Evolutionary conservation across 2,329 filamentous ascomycete genomes (phyloP).

Genomic region (Ophiostoma pallidulum): DNA sequence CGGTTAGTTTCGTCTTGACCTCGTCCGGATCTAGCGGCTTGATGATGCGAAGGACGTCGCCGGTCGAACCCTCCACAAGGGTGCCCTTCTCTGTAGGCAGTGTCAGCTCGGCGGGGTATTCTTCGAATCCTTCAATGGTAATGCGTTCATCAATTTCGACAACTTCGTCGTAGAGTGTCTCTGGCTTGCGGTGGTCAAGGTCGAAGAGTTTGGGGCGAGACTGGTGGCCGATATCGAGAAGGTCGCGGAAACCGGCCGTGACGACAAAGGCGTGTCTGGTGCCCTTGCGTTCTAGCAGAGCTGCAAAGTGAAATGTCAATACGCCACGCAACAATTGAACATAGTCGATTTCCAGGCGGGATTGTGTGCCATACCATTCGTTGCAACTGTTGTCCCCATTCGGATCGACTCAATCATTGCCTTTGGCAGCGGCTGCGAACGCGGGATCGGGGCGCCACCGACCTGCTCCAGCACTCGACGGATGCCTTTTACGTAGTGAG

Average conservation of each 20-base stretch:
- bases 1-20: conserved; percentile 22
- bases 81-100: conserved; percentile 25
- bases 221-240: conserved; percentile 15
- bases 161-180: conserved; percentile 14
- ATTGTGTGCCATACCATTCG: background rate
- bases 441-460: background rate
- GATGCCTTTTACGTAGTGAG: background rate
- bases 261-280: conserved; percentile 13
- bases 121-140: conserved; percentile 25
- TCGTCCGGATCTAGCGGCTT: conserved; percentile 21
- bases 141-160: conserved; percentile 15
- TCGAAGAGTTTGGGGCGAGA: conserved; percentile 15
- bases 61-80: conserved; percentile 23
- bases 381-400: conserved; percentile 9
- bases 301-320: background rate
- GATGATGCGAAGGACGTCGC: conserved; percentile 25
- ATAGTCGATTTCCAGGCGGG: too few species aligned
- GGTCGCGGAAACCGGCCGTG: conserved; percentile 15
- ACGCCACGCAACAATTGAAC: background rate
- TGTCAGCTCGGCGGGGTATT: conserved; percentile 24
- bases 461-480: background rate
- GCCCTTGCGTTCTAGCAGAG: conserved; percentile 15
- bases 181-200: conserved; percentile 11
- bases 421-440: background rate
- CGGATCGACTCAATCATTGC: conserved; percentile 14